A percentile compares a stretch with the other conserved stretches of the same genome.
phyloP scores from a whole-genome alignment of 345 rosid species.

The Anastatica hierochuntica region DNA sequence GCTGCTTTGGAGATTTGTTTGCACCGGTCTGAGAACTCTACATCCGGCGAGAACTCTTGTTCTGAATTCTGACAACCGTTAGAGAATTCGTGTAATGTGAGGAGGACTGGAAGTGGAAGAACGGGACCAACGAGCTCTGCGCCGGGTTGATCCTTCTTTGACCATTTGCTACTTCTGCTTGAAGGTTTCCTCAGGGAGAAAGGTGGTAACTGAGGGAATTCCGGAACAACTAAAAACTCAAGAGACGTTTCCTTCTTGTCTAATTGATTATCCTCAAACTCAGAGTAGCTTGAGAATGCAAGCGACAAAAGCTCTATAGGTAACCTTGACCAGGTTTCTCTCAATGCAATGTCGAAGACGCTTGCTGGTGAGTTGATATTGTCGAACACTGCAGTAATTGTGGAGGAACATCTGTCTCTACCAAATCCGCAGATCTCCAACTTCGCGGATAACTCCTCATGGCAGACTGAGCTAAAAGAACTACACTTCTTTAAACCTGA shows the following conservation, averaged over 20 bases:
- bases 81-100: constrained; percentile 34
- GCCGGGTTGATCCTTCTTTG: constrained; percentile 30
- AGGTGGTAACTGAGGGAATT: constrained; percentile 51
- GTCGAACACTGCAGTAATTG: constrained; percentile 32
- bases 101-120: constrained; percentile 47
- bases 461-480: constrained; percentile 29
- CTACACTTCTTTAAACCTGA: constrained; percentile 10
- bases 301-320: constrained; percentile 45
- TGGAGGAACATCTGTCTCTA: constrained; percentile 35
- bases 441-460: constrained; percentile 45
- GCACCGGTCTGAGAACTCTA: constrained; percentile 29
- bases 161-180: constrained; percentile 45
- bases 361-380: constrained; percentile 42
- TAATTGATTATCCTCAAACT: constrained; percentile 33
- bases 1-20: constrained; percentile 45
- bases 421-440: constrained; percentile 37
- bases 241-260: constrained; percentile 35
- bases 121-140: constrained; percentile 54
- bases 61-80: constrained; percentile 35
- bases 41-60: constrained; percentile 34
- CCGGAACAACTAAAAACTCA: constrained; percentile 56
- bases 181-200: constrained; percentile 49
- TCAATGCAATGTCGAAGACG: constrained; percentile 41
- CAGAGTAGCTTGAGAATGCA: constrained; percentile 58
- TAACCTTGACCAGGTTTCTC: constrained; percentile 51